phyloP scores from a whole-genome alignment of 208 protist species.

The Acanthamoeba lenticulata region DNA sequence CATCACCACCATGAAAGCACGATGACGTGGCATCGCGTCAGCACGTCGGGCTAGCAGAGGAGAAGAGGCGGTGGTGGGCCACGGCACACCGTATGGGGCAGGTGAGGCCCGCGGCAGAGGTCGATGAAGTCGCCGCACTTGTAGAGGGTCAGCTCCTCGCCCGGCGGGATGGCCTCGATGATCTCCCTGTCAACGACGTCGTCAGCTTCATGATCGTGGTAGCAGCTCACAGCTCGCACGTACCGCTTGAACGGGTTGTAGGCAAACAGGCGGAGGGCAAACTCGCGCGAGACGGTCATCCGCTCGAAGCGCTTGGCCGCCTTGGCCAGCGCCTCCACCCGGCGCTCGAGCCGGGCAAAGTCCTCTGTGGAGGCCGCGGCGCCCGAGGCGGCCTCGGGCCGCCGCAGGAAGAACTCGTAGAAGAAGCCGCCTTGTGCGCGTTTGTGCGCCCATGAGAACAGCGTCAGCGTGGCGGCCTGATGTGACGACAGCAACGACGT shows the following conservation, averaged over 20 bases:
- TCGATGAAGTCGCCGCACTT: constrained; percentile 92
- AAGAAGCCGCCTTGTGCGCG: constrained; percentile 87
- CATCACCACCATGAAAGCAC: neutral
- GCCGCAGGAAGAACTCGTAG: constrained; percentile 80
- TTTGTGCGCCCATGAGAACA: constrained; percentile 40
- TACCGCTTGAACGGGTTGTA: constrained; percentile 60
- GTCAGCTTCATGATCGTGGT: neutral
- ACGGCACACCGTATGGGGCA: constrained; percentile 92
- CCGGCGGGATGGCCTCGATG: constrained; percentile 87
- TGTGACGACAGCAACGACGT: neutral
- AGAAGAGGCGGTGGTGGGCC: neutral
- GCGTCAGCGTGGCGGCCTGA: too few species aligned
- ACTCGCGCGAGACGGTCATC: constrained; percentile 94
- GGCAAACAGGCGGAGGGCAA: constrained; percentile 95
- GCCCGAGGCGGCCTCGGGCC: neutral
- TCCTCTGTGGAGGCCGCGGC: constrained; percentile 81
- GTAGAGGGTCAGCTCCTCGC: constrained; percentile 96
- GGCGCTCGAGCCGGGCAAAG: constrained; percentile 92
- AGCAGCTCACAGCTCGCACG: neutral
- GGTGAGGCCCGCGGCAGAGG: constrained; percentile 96
- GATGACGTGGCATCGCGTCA: neutral
- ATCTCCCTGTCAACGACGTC: constrained; percentile 14
- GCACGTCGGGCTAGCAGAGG: neutral
- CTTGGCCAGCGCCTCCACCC: constrained; percentile 92
- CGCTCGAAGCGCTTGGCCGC: constrained; percentile 96